phyloP scores from a whole-genome alignment of 345 rosid genomes.

The Citrus hindsii region DNA sequence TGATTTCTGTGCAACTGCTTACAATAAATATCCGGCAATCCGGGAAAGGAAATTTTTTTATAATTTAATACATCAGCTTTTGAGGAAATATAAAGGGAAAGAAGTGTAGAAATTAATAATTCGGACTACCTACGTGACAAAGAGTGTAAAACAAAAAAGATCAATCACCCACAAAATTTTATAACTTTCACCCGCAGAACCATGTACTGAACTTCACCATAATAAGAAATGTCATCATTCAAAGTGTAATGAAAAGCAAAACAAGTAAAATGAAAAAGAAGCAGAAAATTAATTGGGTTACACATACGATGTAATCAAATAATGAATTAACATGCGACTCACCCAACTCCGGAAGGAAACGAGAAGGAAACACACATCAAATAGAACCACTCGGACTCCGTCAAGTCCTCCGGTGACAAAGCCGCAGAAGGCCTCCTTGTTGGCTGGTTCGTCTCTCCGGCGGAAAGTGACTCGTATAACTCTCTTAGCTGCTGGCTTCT shows the following conservation, averaged over 20 bases:
- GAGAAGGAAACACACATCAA: constrained; percentile 97
- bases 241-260: background rate
- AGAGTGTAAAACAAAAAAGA: constrained; percentile 19
- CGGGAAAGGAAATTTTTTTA: constrained; percentile 14
- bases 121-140: constrained; percentile 19
- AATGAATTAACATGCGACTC: constrained; percentile 18
- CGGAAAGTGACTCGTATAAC: constrained; percentile 77
- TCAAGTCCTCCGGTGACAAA: constrained; percentile 90
- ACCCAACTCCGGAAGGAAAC: constrained; percentile 81
- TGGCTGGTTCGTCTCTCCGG: constrained; percentile 72
- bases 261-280: constrained; percentile 3
- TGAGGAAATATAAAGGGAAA: background rate
- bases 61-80: background rate
- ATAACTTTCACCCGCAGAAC: constrained; percentile 17
- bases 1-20: constrained; percentile 17
- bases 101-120: background rate
- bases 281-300: background rate
- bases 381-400: constrained; percentile 97
- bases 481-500: constrained; percentile 96
- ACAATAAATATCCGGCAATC: constrained; percentile 14
- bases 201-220: constrained; percentile 11
- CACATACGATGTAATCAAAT: too few relatives aligned
- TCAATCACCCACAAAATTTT: constrained; percentile 11
- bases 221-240: constrained; percentile 14
- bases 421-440: constrained; percentile 74